Conservation (phyloP, 176 grass and related monocot genomes). For the Juncus effusus region DNA sequence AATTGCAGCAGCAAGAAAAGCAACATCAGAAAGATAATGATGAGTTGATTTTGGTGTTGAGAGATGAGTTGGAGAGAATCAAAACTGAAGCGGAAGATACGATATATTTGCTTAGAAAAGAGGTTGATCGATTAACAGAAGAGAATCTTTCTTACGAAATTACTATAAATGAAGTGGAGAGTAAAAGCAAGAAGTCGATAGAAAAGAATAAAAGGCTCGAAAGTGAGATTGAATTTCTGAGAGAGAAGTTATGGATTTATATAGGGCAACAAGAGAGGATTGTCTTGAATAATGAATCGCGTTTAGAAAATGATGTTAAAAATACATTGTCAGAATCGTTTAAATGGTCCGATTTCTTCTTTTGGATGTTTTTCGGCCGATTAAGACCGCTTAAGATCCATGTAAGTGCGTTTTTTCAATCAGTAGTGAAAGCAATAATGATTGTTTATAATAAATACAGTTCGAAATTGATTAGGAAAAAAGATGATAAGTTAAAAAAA, state of each 20-base stretch:
- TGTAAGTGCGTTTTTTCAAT: conserved; percentile 13
- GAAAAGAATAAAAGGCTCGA: conserved; percentile 55
- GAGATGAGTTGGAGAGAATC: conserved; percentile 36
- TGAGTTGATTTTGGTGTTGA: conserved; percentile 30
- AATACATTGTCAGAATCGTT: conserved; percentile 1
- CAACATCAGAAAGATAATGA: conserved; percentile 31
- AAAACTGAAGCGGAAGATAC: conserved; percentile 47
- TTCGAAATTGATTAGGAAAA: conserved; percentile 25
- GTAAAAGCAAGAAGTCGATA: conserved; percentile 36
- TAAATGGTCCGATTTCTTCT: conserved; percentile 6
- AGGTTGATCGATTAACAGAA: conserved; percentile 50
- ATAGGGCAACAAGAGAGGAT: conserved; percentile 21
- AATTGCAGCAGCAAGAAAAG: too few relatives aligned
- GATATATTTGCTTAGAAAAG: conserved; percentile 57
- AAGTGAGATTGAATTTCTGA: conserved; percentile 59
- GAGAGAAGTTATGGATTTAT: conserved; percentile 28
- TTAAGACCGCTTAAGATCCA: background rate
- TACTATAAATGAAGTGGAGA: conserved; percentile 43
- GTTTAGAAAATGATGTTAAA: too few relatives aligned
- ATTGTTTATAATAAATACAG: conserved; percentile 18
- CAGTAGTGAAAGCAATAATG: conserved; percentile 17
- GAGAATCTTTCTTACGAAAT: conserved; percentile 49
- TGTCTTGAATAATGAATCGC: background rate
- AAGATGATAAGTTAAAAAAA: conserved; percentile 18
- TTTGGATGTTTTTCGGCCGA: conserved; percentile 3